Evolutionary conservation across 1,139 yeast species (phyloP), one percentile per base, ranked within the genome.

Genomic region (Suhomyces panamericanus): DNA sequence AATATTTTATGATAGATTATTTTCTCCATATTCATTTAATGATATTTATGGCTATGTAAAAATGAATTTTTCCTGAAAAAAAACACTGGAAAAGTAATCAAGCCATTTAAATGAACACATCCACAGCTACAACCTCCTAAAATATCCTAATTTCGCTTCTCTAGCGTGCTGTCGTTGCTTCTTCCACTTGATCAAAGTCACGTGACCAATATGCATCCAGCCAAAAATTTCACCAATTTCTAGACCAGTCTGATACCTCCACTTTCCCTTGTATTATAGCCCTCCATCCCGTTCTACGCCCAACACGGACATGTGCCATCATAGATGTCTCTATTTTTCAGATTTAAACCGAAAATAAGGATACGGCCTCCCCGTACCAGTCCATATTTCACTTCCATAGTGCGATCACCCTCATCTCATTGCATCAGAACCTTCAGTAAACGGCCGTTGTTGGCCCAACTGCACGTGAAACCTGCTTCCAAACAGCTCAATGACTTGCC

Each of bases 271-370:
- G 17, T 34, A 34, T 22, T 27, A 34, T 34, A 34, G 12, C 15
- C 11, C 5, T 10, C 16, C 4, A 10, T 14, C 14, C n/a, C 1
- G 10, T 22, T 11, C 13, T 13, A 24, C 26, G 24, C n/a, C 22
- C 16, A 11, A 22, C 29, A 9, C 40, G 14, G 35, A 20, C 16
- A 38, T 38, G 40, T 5, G 15, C 24, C n/a, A 16, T 27, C 15
- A 14, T 27, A 22, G 15, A 34, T 34, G 36, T 34, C 29, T 11
- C 29, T 34, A 34, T 11, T 38, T 17, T 36, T 39, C 29, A 34
- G 39, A 49, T 46, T 48, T 29, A 43, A 44, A 33, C 47, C 42
- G 11, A 44, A 35, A 29, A 50, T 42, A 22, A 44, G 43, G 37
- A 48, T 49, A 47, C 42, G 50, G 43, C 20, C 33, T 12, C 14